Base-by-base conservation (phyloP, 768 basidiomycete genomes). In the Rhizopogon rudus region DNA sequence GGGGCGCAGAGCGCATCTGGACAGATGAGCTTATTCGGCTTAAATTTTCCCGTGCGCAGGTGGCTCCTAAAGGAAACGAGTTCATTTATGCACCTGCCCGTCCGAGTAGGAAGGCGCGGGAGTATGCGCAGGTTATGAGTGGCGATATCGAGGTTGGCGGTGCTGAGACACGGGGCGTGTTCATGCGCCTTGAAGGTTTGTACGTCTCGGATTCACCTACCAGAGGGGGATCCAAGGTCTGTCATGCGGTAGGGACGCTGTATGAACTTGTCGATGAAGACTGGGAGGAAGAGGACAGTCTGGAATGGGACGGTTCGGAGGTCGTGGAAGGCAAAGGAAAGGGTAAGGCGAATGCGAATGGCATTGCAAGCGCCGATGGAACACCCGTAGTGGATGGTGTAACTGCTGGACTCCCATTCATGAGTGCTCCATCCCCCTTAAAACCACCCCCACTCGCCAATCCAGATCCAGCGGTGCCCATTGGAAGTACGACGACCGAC, bases 1-100 rank as follows among this genome's bases (percentile, higher is more conserved):
- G 88, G 87, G 93, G 93, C 7, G 82, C 86, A 1, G 93, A 94
- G 64, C 80, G 90, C 31, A 89, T 94, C 52, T 96, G 93, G 92
- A 74, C 79, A 5, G 89, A 88, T 56, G 93, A 96, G 58, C 79
- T 94, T 53, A 81, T 94, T 39, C 81, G 93, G 22, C 75, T 96
- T 48, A 90, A 90, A 62, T 69, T 87, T 25, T 79, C 84, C 1
- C 79, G 89, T 40, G 72, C 76, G 35, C 81, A 82, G 57, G 75
- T 91, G 54, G 87, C 87, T 12, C 88, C 88, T 6, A 62, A 74
- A 39, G 89, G 90, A 20, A 77, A 79, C 2, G 75, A 78, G 44
- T 67, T 80, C 55, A 84, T 92, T 41, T 67, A 76, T 2, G 71
- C 84, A 1, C 84, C 89, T 1, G 79, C 88, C 17, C 84, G 84